These are phyloP conservation scores for Fagus crenata DNA, from an alignment of 306 rosid genomes.

Conservation along the genomic window DNA sequence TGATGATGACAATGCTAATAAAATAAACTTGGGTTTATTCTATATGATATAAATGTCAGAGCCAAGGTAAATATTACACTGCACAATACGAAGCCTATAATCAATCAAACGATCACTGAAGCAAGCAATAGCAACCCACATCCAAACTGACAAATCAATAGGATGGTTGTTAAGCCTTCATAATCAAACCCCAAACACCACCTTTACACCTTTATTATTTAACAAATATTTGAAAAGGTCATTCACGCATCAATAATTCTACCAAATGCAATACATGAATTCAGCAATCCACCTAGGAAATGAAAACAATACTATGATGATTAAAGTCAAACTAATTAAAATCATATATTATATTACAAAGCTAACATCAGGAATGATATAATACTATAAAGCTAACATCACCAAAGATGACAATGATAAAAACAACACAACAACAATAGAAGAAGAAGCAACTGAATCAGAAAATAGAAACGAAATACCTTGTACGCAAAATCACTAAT, in stretches of 20 bases:
- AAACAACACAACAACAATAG: neutral
- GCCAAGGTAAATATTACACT: neutral
- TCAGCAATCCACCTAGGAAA: neutral
- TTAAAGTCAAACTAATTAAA: neutral
- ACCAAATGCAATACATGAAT: neutral
- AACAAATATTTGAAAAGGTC: neutral
- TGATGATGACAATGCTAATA: neutral
- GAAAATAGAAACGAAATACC: neutral
- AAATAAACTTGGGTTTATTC: neutral
- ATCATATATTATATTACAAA: neutral
- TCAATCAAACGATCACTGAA: conserved; percentile 1
- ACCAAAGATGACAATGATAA: neutral
- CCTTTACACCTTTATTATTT: neutral
- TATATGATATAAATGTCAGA: neutral
- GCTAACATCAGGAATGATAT: neutral
- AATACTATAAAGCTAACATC: neutral
- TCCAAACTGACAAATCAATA: neutral
- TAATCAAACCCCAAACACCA: neutral
- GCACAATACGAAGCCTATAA: neutral
- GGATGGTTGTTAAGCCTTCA: neutral
- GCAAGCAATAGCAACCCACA: neutral
- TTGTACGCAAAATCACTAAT: neutral
- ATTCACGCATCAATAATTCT: neutral
- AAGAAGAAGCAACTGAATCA: neutral
- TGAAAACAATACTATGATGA: neutral